phyloP scores from a whole-genome alignment of 345 rosid genomes.

The Carallia pectinifolia region DNA sequence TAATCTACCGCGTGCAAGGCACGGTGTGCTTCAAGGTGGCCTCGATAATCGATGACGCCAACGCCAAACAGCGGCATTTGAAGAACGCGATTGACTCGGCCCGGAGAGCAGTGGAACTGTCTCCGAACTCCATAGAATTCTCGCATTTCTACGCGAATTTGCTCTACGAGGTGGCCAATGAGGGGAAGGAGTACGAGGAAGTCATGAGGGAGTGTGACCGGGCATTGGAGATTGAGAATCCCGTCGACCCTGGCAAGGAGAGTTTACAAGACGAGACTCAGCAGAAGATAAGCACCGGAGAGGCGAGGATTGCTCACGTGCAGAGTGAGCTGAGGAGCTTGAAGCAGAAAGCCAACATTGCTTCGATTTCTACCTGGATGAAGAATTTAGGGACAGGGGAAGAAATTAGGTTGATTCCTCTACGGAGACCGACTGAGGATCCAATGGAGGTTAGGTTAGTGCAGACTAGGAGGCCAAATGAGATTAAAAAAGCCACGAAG shows the following conservation, averaged over 20 bases:
- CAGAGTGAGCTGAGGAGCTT: slow-evolving; percentile 70
- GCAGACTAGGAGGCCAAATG: slow-evolving; percentile 78
- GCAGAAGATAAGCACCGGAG: slow-evolving; percentile 62
- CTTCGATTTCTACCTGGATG: slow-evolving; percentile 79
- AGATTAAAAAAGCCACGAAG: slow-evolving; percentile 88
- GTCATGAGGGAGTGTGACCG: slow-evolving; percentile 81
- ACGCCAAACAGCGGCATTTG: slow-evolving; percentile 61
- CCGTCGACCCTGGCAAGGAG: slow-evolving; percentile 87
- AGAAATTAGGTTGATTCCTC: slow-evolving; percentile 70
- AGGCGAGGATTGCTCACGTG: slow-evolving; percentile 71
- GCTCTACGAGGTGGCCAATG: slow-evolving; percentile 76
- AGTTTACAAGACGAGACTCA: slow-evolving; percentile 81
- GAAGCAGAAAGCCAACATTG: slow-evolving; percentile 68
- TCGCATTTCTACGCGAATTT: slow-evolving; percentile 81
- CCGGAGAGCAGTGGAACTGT: slow-evolving; percentile 59
- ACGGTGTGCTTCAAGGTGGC: slow-evolving; percentile 72
- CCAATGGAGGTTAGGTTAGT: slow-evolving; percentile 79
- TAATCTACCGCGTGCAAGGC: slow-evolving; percentile 72
- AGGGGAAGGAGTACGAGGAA: slow-evolving; percentile 76
- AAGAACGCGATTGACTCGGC: slow-evolving; percentile 73
- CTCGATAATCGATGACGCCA: slow-evolving; percentile 65
- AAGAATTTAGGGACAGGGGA: slow-evolving; percentile 77
- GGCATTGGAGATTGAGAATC: slow-evolving; percentile 65
- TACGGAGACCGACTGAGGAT: slow-evolving; percentile 69
- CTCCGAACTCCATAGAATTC: slow-evolving; percentile 76